Conservation (phyloP, 768 basidiomycete species). For the Pluteus cervinus region DNA sequence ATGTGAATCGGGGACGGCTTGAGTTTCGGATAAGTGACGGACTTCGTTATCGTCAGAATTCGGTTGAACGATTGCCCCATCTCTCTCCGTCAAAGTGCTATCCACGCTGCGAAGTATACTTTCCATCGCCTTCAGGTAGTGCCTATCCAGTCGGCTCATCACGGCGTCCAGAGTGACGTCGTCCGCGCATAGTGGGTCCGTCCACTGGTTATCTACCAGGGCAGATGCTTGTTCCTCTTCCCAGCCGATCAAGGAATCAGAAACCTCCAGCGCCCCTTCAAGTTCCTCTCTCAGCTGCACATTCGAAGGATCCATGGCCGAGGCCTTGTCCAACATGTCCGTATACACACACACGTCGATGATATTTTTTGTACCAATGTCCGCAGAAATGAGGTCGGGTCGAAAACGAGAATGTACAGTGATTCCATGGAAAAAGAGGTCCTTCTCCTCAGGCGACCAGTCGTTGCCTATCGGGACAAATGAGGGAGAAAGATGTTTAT, state of each 20-base stretch:
- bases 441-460: constrained; percentile 70
- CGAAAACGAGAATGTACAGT: constrained; percentile 61
- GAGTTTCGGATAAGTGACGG: too few relatives aligned
- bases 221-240: constrained; percentile 26
- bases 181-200: constrained; percentile 2
- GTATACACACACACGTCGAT: constrained; percentile 69
- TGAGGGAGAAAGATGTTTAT: constrained; percentile 20
- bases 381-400: constrained; percentile 70
- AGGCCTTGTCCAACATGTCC: constrained; percentile 39
- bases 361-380: constrained; percentile 58
- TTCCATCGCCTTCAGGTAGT: constrained; percentile 18
- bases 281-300: constrained; percentile 4
- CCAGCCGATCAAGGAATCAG: constrained; percentile 25
- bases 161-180: constrained; percentile 2
- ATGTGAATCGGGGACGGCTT: too few relatives aligned
- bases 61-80: too few relatives aligned
- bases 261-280: constrained; percentile 28
- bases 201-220: constrained; percentile 10
- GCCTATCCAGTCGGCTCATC: constrained; percentile 16
- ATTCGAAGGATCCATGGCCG: constrained; percentile 10
- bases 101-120: constrained; percentile 16
- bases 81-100: too few relatives aligned
- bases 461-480: constrained; percentile 32
- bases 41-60: too few relatives aligned
- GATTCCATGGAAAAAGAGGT: constrained; percentile 66